Conservation (phyloP, 768 basidiomycete genomes). For the Hypholoma sublateritium region DNA sequence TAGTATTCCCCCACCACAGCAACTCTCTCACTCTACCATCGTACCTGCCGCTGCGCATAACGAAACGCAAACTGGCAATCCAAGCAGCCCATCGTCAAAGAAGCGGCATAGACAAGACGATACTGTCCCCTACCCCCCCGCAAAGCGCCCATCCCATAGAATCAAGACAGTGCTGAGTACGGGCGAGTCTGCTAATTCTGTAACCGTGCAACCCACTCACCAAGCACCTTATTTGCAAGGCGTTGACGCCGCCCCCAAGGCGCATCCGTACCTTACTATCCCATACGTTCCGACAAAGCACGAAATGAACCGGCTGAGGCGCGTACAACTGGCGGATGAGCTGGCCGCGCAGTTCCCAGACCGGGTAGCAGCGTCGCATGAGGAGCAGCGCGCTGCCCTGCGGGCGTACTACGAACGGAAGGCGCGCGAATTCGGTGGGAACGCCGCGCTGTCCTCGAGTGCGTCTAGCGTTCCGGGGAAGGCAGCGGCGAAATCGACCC, state of each 20-base stretch:
- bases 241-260: not conserved
- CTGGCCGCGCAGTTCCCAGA: conserved; percentile 45
- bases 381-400: conserved; percentile 23
- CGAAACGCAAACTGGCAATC: too few relatives aligned
- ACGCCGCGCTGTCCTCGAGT: not conserved
- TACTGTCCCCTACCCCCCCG: too few relatives aligned
- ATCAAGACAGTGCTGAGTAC: too few relatives aligned
- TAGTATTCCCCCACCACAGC: too few relatives aligned
- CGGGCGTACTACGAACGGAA: conserved; percentile 16
- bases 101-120: too few relatives aligned
- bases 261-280: not conserved
- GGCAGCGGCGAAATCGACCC: not conserved
- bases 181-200: too few relatives aligned
- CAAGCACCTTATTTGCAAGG: not conserved
- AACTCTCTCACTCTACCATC: too few relatives aligned
- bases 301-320: conserved; percentile 16
- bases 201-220: not conserved
- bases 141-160: too few relatives aligned
- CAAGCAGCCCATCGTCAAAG: too few relatives aligned
- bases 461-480: not conserved
- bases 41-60: too few relatives aligned
- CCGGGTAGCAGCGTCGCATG: conserved; percentile 32
- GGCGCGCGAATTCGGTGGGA: not conserved
- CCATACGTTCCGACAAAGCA: conserved; percentile 8
- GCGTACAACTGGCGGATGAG: conserved; percentile 36